phyloP scores from a whole-genome alignment of 768 basidiomycete species.

The Amanita fuliginea region DNA sequence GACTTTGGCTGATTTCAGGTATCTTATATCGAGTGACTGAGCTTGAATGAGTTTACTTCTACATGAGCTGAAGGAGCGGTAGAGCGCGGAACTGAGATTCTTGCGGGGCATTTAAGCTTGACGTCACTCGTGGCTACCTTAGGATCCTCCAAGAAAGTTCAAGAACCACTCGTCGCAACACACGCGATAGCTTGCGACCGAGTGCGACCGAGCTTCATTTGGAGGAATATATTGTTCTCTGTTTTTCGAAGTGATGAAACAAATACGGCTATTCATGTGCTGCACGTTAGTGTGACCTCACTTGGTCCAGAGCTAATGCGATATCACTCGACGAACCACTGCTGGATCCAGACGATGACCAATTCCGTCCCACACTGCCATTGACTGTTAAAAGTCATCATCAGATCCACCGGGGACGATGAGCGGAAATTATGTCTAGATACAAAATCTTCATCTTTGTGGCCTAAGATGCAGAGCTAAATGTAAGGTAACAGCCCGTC shows the following conservation, averaged over 20 bases:
- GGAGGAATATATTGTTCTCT: background rate
- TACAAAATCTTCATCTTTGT: constrained; percentile 1
- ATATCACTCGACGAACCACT: background rate
- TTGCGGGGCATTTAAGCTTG: constrained; percentile 1
- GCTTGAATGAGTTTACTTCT: background rate
- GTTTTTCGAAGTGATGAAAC: constrained; percentile 1
- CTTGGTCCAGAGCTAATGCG: background rate
- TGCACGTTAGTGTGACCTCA: background rate
- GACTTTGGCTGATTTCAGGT: background rate
- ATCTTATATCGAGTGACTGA: background rate
- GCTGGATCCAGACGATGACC: background rate
- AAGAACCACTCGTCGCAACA: background rate
- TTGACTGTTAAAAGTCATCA: background rate
- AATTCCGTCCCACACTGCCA: background rate
- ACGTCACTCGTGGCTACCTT: constrained; percentile 5
- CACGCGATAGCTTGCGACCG: constrained; percentile 1
- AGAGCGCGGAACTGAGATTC: background rate
- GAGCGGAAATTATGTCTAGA: background rate
- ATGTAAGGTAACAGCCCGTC: background rate
- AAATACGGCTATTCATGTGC: background rate
- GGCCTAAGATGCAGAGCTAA: background rate
- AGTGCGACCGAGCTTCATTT: constrained; percentile 2
- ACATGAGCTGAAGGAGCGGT: constrained; percentile 1
- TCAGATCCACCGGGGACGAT: background rate
- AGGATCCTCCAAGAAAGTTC: background rate